phyloP scores from a whole-genome alignment of 2,329 filamentous ascomycete genomes.

The Paradendryphiella salina region DNA sequence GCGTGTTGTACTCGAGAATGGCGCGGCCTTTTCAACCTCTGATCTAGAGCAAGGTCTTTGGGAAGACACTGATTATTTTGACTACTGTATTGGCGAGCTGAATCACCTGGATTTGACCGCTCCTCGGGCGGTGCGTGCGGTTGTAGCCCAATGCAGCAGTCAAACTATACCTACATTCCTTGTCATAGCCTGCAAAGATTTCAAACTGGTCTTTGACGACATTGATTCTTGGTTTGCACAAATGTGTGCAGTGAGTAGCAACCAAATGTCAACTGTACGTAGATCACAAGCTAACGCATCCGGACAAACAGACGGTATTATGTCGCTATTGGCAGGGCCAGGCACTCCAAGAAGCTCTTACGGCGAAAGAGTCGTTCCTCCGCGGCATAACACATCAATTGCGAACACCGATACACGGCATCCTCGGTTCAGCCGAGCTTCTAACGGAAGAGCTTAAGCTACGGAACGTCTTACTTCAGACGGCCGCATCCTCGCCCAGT shows the following conservation, averaged over 20 bases:
- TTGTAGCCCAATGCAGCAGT: constrained; percentile 46
- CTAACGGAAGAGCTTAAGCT: constrained; percentile 49
- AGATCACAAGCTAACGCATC: neutral
- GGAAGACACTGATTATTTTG: constrained; percentile 51
- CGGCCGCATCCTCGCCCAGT: constrained; percentile 14
- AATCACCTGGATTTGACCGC: constrained; percentile 43
- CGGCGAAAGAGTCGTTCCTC: constrained; percentile 52
- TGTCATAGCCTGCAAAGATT: constrained; percentile 48
- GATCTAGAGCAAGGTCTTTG: constrained; percentile 49
- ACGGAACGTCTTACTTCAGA: constrained; percentile 19
- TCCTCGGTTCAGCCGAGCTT: constrained; percentile 50
- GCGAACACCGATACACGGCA: constrained; percentile 55
- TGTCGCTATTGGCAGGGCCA: constrained; percentile 48
- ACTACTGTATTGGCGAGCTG: constrained; percentile 44
- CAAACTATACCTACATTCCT: constrained; percentile 41
- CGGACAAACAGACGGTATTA: constrained; percentile 30
- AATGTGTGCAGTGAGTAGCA: constrained; percentile 38
- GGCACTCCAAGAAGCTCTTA: constrained; percentile 48
- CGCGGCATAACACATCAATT: constrained; percentile 54
- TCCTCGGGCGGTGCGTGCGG: constrained; percentile 43
- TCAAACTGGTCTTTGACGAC: constrained; percentile 53
- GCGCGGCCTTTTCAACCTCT: constrained; percentile 27
- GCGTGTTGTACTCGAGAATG: constrained; percentile 32
- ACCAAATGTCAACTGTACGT: too few relatives aligned
- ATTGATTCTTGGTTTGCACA: constrained; percentile 54